Evolutionary conservation across 345 rosid genomes (phyloP).

Genomic region (Aurinia saxatilis): DNA sequence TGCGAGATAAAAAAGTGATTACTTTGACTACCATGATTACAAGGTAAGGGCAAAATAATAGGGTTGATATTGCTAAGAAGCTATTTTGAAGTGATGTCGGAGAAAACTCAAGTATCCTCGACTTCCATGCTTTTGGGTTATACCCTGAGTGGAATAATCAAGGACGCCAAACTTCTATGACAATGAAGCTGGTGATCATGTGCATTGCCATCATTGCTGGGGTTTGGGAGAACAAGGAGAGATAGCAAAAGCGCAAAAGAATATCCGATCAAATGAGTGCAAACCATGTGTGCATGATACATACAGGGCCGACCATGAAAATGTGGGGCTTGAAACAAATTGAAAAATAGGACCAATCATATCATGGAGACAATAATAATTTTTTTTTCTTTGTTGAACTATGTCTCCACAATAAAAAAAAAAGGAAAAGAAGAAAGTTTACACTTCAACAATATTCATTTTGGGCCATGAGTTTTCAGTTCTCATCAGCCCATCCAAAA

Average conservation of each 20-base stretch:
- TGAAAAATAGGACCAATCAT: too few species aligned
- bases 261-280: slow-evolving; percentile 51
- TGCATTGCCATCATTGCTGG: slow-evolving; percentile 72
- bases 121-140: slow-evolving; percentile 80
- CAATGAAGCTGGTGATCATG: slow-evolving; percentile 43
- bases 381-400: too few species aligned
- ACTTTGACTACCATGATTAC: slow-evolving; percentile 77
- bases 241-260: slow-evolving; percentile 41
- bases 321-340: too few species aligned
- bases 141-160: slow-evolving; percentile 51
- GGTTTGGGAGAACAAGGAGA: slow-evolving; percentile 54
- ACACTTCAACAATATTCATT: too few species aligned
- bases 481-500: too few species aligned
- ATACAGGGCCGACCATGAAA: too few species aligned
- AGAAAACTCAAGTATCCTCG: slow-evolving; percentile 75
- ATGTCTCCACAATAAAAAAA: too few species aligned
- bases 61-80: slow-evolving; percentile 72
- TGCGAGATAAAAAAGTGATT: slow-evolving; percentile 56
- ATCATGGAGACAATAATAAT: too few species aligned
- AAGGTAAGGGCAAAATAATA: slow-evolving; percentile 56
- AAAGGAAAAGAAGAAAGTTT: too few species aligned
- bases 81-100: slow-evolving; percentile 82
- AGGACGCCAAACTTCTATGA: slow-evolving; percentile 74
- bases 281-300: too few species aligned
- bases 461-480: too few species aligned